Evolutionary conservation across 2,329 filamentous ascomycete genomes (phyloP), one percentile per base, ranked within the genome.

Genomic region (Aaosphaeria arxii): DNA sequence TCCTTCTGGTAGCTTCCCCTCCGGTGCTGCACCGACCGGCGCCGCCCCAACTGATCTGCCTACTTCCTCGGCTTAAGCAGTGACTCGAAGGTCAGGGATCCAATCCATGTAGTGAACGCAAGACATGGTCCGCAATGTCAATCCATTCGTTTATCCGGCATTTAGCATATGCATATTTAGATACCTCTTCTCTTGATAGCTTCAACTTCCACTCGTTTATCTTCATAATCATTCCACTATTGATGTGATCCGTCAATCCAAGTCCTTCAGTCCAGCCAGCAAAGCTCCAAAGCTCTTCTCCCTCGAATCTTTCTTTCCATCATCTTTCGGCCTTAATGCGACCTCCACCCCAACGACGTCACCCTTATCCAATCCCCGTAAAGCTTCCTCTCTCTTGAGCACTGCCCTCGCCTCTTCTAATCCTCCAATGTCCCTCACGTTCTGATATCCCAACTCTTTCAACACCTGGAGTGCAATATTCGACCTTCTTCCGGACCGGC

Each of bases 371-470:
- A 59, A 43, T 35, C 59, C 54, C 47, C 58, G 40, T 30, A 44
- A 46, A 38, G 58, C 51, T 40, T 54, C 53, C 49, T 70, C 68
- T n/a, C 45, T 48, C 45, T 62, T 59, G 48, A 70, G 42, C 35
- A 63, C 50, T 29, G 49, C 49, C 44, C 55, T 50, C 42, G 69
- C 69, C 3, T 62, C 62, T 30, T 71, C 69, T 4, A 67, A 59
- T 0, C 66, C 64, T 5, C 69, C 69, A 47, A 71, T 67, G 49
- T 71, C 63, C 33, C 69, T 54, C 9, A 65, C 68, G 36, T 57
- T 50, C 17, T 13, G 17, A 44, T 59, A 71, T 11, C 69, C 69
- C 47, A 69, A 32, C 5, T 52, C 49, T 49, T 47, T 56, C 46
- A 71, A 41, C 49, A 53, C 59, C 44, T 57, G 53, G 43, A 63